Evolutionary conservation across 768 basidiomycete genomes (phyloP), one percentile per base, ranked within the genome.

Genomic region (Thelephora ganbajun): DNA sequence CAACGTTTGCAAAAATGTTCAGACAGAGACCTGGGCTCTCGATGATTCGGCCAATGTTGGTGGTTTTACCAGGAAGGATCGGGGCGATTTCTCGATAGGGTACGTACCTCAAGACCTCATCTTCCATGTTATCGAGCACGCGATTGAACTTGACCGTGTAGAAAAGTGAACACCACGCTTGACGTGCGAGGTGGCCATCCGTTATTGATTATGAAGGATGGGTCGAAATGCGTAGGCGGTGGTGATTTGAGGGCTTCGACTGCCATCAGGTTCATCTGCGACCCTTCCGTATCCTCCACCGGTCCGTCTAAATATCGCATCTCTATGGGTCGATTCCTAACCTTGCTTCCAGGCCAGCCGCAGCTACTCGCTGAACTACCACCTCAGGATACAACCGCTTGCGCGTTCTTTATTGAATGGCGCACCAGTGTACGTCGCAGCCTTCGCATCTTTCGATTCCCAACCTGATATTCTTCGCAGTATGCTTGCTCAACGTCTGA

Each of bases 331-430:
- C 11, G 19, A 20, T 19, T 13, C 33, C 47, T 30, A 51, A 35
- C 14, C 30, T 5, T 20, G 20, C 14, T 2, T 19, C n/a, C 33
- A 67, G 77, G 77, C 6, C 59, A 60, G 41, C 77, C 78, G 6
- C 56, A 64, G 13, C 68, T 92, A 3, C 61, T 88, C 2, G 79
- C 76, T 1, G 77, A 83, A 44, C 73, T 89, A 19, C 84, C 84
- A 4, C 76, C 77, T 6, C 72, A 75, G 13, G 77, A 82, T 33
- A 73, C 80, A 7, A 58, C 57, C 22, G 77, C 76, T n/a, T 93
- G 90, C 60, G 73, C 78, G 11, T 91, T 80, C 59, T 74, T 83
- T 49, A 63, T 93, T 35, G 87, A 92, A 65, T 93, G 90, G 90
- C 69, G 72, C 48, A 90, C 84, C 4, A 78, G 77, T 54, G 88